phyloP scores from a whole-genome alignment of 2,329 filamentous ascomycete genomes.

The Ascochyta fabae region DNA sequence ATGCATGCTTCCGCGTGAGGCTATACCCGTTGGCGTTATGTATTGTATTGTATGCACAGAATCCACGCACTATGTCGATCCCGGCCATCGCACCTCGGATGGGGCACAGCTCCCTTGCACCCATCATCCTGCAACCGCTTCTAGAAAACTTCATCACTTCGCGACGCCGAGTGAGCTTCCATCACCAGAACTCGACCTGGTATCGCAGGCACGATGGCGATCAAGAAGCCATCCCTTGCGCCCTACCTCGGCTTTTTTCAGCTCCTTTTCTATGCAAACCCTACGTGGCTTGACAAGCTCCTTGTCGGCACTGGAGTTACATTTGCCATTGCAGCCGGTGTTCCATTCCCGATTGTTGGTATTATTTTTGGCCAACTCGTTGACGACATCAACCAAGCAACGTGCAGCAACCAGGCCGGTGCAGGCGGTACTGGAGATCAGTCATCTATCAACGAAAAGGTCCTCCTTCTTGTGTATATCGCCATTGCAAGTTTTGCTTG shows the following conservation, averaged over 20 bases:
- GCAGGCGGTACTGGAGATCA: slow-evolving; percentile 27
- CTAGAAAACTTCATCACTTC: slow-evolving; percentile 30
- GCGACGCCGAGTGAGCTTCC: slow-evolving; percentile 20
- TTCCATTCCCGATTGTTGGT: slow-evolving; percentile 68
- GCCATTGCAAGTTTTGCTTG: slow-evolving; percentile 67
- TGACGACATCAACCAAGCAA: slow-evolving; percentile 65
- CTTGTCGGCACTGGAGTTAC: slow-evolving; percentile 48
- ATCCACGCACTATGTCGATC: slow-evolving; percentile 33
- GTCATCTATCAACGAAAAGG: slow-evolving; percentile 62
- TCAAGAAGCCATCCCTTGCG: slow-evolving; percentile 36
- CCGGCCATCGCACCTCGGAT: slow-evolving; percentile 30
- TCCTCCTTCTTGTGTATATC: slow-evolving; percentile 68
- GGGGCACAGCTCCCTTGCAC: slow-evolving; percentile 27
- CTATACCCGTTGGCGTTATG: slow-evolving; percentile 22
- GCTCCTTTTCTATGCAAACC: slow-evolving; percentile 46
- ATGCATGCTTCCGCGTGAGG: slow-evolving; percentile 26
- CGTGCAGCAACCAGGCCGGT: slow-evolving; percentile 52
- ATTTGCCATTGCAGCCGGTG: slow-evolving; percentile 63
- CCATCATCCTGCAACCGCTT: slow-evolving; percentile 22
- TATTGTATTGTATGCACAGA: slow-evolving; percentile 1
- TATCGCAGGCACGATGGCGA: slow-evolving; percentile 31
- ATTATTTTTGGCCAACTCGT: slow-evolving; percentile 70
- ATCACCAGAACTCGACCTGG: slow-evolving; percentile 18
- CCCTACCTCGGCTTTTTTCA: slow-evolving; percentile 42
- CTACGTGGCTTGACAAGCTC: slow-evolving; percentile 48